Conservation (phyloP, 495 filamentous ascomycete genomes). For the Patellaria atrata region DNA sequence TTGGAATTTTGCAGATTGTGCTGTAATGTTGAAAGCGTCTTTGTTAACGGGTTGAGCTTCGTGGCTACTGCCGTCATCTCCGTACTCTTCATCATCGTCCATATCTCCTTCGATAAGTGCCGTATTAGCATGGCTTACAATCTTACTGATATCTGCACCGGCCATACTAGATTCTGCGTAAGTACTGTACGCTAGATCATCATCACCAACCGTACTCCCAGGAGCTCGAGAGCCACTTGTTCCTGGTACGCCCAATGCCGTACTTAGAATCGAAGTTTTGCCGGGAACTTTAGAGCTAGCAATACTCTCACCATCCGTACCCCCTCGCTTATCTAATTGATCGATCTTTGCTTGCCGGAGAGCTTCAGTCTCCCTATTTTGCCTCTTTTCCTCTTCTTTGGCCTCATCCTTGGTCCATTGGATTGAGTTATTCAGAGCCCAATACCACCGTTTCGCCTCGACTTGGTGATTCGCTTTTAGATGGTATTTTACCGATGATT, state of each 20-base stretch:
- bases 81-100: constrained; percentile 61
- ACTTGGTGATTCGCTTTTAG: constrained; percentile 93
- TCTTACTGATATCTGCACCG: constrained; percentile 36
- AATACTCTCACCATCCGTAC: constrained; percentile 37
- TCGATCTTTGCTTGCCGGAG: constrained; percentile 62
- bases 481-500: constrained; percentile 97
- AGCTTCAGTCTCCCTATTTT: constrained; percentile 56
- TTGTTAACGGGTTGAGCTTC: constrained; percentile 58
- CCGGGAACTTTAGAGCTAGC: constrained; percentile 16
- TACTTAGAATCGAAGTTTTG: constrained; percentile 13
- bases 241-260: constrained; percentile 32
- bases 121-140: constrained; percentile 32
- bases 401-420: constrained; percentile 97
- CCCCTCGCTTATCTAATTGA: constrained; percentile 32
- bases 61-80: constrained; percentile 67
- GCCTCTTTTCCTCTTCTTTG: constrained; percentile 67
- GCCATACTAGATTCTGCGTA: constrained; percentile 45
- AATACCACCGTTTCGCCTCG: constrained; percentile 89
- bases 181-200: constrained; percentile 37
- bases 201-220: constrained; percentile 40
- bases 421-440: constrained; percentile 96
- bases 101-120: constrained; percentile 37
- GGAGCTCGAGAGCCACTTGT: constrained; percentile 28
- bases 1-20: constrained; percentile 85
- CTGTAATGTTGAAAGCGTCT: constrained; percentile 89